These are phyloP conservation scores for Trifolium pratense DNA, from an alignment of 306 rosid genomes.

Conservation along the genomic window DNA sequence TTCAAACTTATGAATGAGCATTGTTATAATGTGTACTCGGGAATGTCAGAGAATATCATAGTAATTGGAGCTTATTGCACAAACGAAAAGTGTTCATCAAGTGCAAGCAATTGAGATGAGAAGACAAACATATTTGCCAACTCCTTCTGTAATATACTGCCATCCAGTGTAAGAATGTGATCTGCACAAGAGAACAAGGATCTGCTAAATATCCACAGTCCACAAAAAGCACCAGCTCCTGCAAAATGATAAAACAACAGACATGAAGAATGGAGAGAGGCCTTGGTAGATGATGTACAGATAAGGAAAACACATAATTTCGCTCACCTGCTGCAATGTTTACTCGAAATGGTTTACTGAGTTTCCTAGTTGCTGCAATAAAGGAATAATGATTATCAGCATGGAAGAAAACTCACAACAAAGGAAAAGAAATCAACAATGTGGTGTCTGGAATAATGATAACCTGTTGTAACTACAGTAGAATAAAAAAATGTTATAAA, in stretches of 20 bases:
- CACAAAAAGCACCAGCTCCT: slow-evolving; percentile 63
- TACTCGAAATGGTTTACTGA: slow-evolving; percentile 43
- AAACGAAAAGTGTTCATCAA: slow-evolving; percentile 30
- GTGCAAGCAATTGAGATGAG: slow-evolving; percentile 31
- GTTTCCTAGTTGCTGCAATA: slow-evolving; percentile 70
- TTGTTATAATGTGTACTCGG: slow-evolving; percentile 15
- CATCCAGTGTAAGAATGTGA: slow-evolving; percentile 70
- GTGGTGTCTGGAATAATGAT: background rate
- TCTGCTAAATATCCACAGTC: slow-evolving; percentile 53
- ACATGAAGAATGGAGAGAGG: slow-evolving; percentile 20
- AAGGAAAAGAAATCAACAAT: background rate
- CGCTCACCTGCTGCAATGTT: slow-evolving; percentile 57
- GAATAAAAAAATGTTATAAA: background rate
- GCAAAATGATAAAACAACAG: slow-evolving; percentile 45
- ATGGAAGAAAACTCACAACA: slow-evolving; percentile 17
- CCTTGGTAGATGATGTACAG: slow-evolving; percentile 20
- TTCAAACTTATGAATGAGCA: background rate
- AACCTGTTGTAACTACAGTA: background rate
- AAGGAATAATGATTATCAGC: slow-evolving; percentile 37
- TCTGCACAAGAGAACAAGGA: slow-evolving; percentile 55
- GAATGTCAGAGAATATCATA: slow-evolving; percentile 15
- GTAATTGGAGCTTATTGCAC: slow-evolving; percentile 27
- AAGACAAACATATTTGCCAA: slow-evolving; percentile 72
- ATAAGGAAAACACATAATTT: slow-evolving; percentile 30
- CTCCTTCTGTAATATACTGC: slow-evolving; percentile 77